Conservation (phyloP, 805 yeast genomes). For the Maudiozyma turicensis region DNA sequence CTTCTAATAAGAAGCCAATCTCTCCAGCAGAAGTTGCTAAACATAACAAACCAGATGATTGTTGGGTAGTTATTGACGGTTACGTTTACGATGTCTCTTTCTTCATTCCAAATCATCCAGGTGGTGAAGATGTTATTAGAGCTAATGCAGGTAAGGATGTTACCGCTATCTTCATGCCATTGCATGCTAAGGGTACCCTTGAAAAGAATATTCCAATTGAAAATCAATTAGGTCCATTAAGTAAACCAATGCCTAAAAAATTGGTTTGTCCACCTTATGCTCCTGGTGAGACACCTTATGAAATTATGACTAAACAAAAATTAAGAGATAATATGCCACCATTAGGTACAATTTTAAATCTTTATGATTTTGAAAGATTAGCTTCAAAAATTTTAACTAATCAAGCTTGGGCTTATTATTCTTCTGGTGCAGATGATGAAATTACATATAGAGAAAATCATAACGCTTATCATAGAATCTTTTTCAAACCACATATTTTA, state of each 20-base stretch:
- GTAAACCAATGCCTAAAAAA: constrained; percentile 26
- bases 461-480: constrained; percentile 76
- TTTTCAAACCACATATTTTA: constrained; percentile 74
- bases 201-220: constrained; percentile 48
- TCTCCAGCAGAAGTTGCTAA: constrained; percentile 45
- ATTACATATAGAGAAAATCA: constrained; percentile 85
- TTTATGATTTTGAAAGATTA: constrained; percentile 79
- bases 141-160: constrained; percentile 82
- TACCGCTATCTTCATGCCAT: constrained; percentile 73
- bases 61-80: constrained; percentile 80
- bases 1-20: constrained; percentile 6
- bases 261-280: constrained; percentile 23
- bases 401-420: constrained; percentile 87
- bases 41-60: constrained; percentile 62
- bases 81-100: constrained; percentile 69
- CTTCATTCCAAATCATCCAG: constrained; percentile 74
- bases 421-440: constrained; percentile 90
- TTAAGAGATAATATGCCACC: constrained; percentile 50
- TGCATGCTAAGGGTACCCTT: constrained; percentile 85
- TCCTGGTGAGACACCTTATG: constrained; percentile 28
- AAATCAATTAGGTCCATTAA: constrained; percentile 52
- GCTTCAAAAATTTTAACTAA: constrained; percentile 71
- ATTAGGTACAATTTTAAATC: constrained; percentile 57
- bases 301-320: constrained; percentile 19
- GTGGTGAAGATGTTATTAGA: constrained; percentile 62